Conservation (phyloP, 345 rosid genomes). For the Dovyalis caffra region DNA sequence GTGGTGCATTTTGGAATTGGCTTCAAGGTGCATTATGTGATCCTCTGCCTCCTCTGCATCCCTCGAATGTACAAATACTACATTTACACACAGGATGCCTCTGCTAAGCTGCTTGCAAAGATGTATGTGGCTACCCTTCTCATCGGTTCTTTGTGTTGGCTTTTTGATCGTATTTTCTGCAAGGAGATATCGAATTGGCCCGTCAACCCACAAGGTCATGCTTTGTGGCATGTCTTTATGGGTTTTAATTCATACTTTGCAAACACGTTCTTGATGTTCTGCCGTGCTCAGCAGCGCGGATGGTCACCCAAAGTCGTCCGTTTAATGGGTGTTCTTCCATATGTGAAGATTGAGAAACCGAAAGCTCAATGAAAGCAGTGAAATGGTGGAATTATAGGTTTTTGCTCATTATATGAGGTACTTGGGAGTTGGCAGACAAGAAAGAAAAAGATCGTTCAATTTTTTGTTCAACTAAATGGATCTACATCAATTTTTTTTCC, state of each 20-base stretch:
- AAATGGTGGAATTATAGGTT: background rate
- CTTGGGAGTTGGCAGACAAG: background rate
- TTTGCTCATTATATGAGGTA: background rate
- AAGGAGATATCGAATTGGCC: slow-evolving; percentile 55
- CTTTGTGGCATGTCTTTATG: slow-evolving; percentile 84
- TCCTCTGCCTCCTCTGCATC: slow-evolving; percentile 73
- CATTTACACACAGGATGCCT: slow-evolving; percentile 57
- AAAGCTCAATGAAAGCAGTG: slow-evolving; percentile 27
- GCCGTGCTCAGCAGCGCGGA: slow-evolving; percentile 74
- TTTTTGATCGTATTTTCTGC: slow-evolving; percentile 63
- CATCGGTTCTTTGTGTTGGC: slow-evolving; percentile 63
- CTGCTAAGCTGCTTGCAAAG: slow-evolving; percentile 68
- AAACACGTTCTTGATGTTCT: slow-evolving; percentile 89
- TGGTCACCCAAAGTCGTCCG: slow-evolving; percentile 67
- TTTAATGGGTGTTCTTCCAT: slow-evolving; percentile 58
- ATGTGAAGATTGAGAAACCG: slow-evolving; percentile 79
- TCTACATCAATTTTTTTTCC: slow-evolving; percentile 7
- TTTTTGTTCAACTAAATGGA: slow-evolving; percentile 14
- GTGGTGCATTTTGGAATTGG: slow-evolving; percentile 55
- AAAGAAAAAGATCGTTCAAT: background rate
- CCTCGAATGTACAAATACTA: slow-evolving; percentile 92
- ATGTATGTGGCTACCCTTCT: slow-evolving; percentile 57
- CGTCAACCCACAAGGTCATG: slow-evolving; percentile 83
- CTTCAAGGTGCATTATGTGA: slow-evolving; percentile 74
- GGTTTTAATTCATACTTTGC: slow-evolving; percentile 80